Evolutionary conservation across 805 yeast genomes (phyloP), one percentile per base, ranked within the genome.

Genomic region (Myxozyma mucilagina): DNA sequence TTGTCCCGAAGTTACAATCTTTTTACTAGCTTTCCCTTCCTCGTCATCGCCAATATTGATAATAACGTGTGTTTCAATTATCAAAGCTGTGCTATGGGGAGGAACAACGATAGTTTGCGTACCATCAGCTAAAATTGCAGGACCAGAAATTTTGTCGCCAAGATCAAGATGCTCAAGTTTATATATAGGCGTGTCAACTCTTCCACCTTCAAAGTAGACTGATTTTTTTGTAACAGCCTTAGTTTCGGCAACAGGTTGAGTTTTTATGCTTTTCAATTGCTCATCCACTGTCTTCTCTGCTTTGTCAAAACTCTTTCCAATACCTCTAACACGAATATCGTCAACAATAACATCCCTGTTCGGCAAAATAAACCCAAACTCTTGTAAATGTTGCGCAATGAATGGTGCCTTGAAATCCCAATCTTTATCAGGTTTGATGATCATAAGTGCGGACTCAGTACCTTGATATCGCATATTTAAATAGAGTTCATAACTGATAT

Each of bases 381-480:
- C 94, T 60, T 84, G 79, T 64, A 80, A 76, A 70, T 89, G 96
- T 57, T 78, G 74, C 13, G 78, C 76, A 48, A 79, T 73, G 71
- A 87, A 89, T 52, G 78, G 77, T 41, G 74, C 70, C 16, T 72
- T 69, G 67, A 80, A 82, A 32, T 77, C 75, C 68, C 68, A 66
- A 61, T 72, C 54, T 35, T 61, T 68, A 2, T 48, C 16, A 3
- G 71, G 71, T 42, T 69, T 62, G 39, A 57, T 74, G n/a, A 88
- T 83, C 88, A 91, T 87, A 64, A 92, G 75, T 44, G 87, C 86
- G 1, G 97, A 87, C 70, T 92, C 97, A n/a, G 96, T 87, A 8
- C 97, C 97, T 64, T 84, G 84, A 71, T 89, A 92, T 69, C 96
- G 80, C 79, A 91, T 76, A 71, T 91, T 91, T 64, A 91, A 75